These are phyloP conservation scores for Colletotrichum spinosum DNA, from an alignment of 2,329 filamentous ascomycete species.

Conservation along the genomic window DNA sequence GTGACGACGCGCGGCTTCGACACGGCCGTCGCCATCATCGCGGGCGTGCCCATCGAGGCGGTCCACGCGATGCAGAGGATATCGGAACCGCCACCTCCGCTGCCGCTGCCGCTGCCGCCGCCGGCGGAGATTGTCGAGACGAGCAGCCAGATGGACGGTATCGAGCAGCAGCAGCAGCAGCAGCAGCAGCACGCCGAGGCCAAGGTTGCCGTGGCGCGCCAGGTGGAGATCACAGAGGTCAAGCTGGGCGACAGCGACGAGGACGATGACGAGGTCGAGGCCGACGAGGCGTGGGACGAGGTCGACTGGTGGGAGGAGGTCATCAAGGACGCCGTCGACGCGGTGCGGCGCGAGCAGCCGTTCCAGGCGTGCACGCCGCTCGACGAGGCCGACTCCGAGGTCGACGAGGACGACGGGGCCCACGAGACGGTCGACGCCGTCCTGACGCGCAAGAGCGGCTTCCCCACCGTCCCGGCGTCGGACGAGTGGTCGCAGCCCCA, in stretches of 20 bases:
- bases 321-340: slow-evolving; percentile 36
- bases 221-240: slow-evolving; percentile 18
- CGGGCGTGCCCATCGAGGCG: slow-evolving; percentile 19
- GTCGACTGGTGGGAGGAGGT: slow-evolving; percentile 34
- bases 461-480: slow-evolving; percentile 24
- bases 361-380: slow-evolving; percentile 32
- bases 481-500: slow-evolving; percentile 36
- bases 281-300: slow-evolving; percentile 22
- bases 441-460: slow-evolving; percentile 24
- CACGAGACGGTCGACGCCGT: slow-evolving; percentile 35
- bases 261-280: not conserved
- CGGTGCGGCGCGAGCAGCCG: slow-evolving; percentile 24
- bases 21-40: slow-evolving; percentile 28
- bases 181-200: not conserved
- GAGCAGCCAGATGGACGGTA: not conserved
- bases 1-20: slow-evolving; percentile 26
- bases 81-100: not conserved
- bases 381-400: slow-evolving; percentile 36
- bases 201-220: not conserved
- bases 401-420: slow-evolving; percentile 30
- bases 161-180: not conserved
- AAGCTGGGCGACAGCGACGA: not conserved
- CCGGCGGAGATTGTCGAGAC: slow-evolving; percentile 8
- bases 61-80: slow-evolving; percentile 24
- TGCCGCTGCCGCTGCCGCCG: not conserved